Evolutionary conservation across 2,329 filamentous ascomycete species (phyloP), one percentile per base, ranked within the genome.

Genomic region (Cercospora zeina): DNA sequence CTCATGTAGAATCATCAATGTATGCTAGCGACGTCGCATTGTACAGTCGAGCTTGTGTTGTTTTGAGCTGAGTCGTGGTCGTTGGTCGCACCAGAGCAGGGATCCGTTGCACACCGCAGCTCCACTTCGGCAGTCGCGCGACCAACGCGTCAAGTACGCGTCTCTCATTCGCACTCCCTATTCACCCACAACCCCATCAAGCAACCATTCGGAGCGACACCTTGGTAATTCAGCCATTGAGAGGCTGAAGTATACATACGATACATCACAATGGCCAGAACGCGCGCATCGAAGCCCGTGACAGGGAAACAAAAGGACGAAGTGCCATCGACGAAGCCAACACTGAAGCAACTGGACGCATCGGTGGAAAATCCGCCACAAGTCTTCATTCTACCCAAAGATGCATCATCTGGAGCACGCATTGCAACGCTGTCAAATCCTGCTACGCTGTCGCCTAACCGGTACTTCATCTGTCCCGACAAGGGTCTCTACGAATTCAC

Each of bases 401-500:
- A 80, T 45, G 74, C 78, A 3, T 84, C 82, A 13, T 70, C 76
- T 56, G 77, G 82, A 64, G 79, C 84, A 45, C 79, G 84, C 58
- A 82, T 88, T 51, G 71, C 86, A 62, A 81, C 80, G 4, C 74
- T 88, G 10, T 78, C 81, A 4, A 80, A 85, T 62, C 85, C 85
- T 7, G 79, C 80, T 37, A 83, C 80, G 13, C 73, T 71, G 3
- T 72, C 71, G 7, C 73, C 79, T 3, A 80, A 75, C 50, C 78
- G 83, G 64, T 88, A 86, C 68, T 81, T 82, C 63, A 84, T 86
- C 69, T 87, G 84, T 64, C 85, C 85, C 0, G 73, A 80, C 27
- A 78, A 78, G 19, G 85, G 86, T 3, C 76, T 87, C 59, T 84
- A 83, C 69, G 85, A 88, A 67, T 86, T 88, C 71, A 87, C 83